phyloP scores from a whole-genome alignment of 2,329 filamentous ascomycete species.

The Xylariaceae sp. region DNA sequence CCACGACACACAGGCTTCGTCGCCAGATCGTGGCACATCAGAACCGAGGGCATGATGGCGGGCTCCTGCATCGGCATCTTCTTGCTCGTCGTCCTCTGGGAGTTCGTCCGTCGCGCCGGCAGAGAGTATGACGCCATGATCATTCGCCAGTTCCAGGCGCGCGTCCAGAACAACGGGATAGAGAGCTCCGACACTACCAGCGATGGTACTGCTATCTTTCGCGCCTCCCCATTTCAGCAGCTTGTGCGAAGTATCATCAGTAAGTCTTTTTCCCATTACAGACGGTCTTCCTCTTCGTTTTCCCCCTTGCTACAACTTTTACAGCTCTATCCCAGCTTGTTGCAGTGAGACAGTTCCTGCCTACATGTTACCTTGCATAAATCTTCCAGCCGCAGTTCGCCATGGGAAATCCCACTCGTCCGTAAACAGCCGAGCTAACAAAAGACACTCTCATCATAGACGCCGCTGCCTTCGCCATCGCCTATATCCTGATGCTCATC shows the following conservation, averaged over 20 bases:
- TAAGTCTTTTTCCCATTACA: conserved; percentile 2
- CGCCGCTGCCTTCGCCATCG: conserved; percentile 36
- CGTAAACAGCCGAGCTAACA: conserved; percentile 1
- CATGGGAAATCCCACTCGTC: background rate
- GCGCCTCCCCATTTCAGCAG: conserved; percentile 38
- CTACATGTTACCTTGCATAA: background rate
- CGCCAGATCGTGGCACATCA: conserved; percentile 36
- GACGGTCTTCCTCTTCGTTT: background rate
- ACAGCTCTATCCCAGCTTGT: too few species aligned
- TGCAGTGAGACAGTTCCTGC: too few species aligned
- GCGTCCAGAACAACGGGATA: conserved; percentile 18
- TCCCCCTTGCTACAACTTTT: background rate
- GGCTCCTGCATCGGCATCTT: conserved; percentile 40
- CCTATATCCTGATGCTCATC: conserved; percentile 41
- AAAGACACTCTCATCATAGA: conserved; percentile 23
- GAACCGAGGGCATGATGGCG: conserved; percentile 37
- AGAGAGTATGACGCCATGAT: conserved; percentile 40
- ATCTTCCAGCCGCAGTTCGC: background rate
- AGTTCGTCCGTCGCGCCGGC: conserved; percentile 36
- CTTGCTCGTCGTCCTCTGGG: conserved; percentile 36
- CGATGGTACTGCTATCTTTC: conserved; percentile 30
- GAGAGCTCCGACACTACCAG: conserved; percentile 9
- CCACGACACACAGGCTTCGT: conserved; percentile 35
- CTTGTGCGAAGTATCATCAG: conserved; percentile 33
- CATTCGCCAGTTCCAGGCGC: conserved; percentile 34